Evolutionary conservation across 371 early-diverging fungal genomes (phyloP), one percentile per base, ranked within the genome.

Genomic region (Mycotypha africana): DNA sequence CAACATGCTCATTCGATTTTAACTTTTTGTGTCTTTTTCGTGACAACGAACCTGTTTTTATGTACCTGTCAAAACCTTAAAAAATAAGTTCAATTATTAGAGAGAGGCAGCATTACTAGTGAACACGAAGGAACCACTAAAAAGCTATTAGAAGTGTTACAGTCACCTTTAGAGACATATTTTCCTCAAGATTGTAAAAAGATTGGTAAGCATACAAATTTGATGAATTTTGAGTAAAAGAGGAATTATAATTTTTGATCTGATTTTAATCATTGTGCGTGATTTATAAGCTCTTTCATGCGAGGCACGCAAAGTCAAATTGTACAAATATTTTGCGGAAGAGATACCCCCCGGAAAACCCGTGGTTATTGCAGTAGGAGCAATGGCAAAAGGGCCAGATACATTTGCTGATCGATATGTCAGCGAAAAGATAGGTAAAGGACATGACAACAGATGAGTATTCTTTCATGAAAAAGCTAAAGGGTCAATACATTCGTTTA

Each of bases 311-410:
- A 82, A 88, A 15, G 90, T 95, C 14, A 77, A 79, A 2, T 55
- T 93, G 28, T 78, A 70, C 36, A 67, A 82, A 9, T 95, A 86
- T 65, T 94, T 64, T 74, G n/a, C n/a, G n/a, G 43, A 82, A 79
- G 21, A 69, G 17, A 28, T 94, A 15, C 85, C 87, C 6, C 63
- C 64, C 20, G 85, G 86, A 38, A 66, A 86, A 51, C 82, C 87
- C 22, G 70, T 96, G 24, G 88, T 89, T 8, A 89, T 97, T 30
- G 88, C 92, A 32, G 86, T 98, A 17, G 97, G 98, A 14, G 97
- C 97, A 4, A 86, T 97, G 86, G 94, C 97, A 6, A 93, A 93
- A 56, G 98, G 99, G 12, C 74, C 74, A 41, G 97, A 97, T 58
- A 81, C 85, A 51, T 96, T 92, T 84, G 96, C 90, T 9, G 96